phyloP scores from a whole-genome alignment of 768 basidiomycete species.

The Agaricus blazei region DNA sequence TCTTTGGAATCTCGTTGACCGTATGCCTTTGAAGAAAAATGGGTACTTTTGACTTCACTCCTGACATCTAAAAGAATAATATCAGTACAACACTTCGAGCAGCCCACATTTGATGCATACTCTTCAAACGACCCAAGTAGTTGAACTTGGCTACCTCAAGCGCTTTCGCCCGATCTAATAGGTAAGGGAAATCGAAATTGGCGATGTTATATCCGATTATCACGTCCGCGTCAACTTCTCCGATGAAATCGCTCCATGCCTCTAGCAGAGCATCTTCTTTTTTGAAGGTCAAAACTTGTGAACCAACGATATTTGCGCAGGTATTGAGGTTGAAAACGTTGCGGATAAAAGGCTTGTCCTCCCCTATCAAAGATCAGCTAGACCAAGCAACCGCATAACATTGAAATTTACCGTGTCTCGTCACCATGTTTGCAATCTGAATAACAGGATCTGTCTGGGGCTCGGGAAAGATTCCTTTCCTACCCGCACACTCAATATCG shows the following conservation, averaged over 20 bases:
- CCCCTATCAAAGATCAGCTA: conserved; percentile 47
- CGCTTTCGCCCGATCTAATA: conserved; percentile 87
- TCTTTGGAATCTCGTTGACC: conserved; percentile 97
- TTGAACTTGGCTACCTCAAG: conserved; percentile 68
- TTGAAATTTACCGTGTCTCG: conserved; percentile 73
- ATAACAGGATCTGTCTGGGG: conserved; percentile 89
- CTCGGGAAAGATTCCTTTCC: conserved; percentile 97
- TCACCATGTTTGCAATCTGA: conserved; percentile 99
- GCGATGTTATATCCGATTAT: conserved; percentile 95
- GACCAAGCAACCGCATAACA: not conserved
- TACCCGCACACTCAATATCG: conserved; percentile 98
- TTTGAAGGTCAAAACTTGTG: conserved; percentile 83
- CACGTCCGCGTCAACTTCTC: conserved; percentile 89
- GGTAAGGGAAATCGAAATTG: conserved; percentile 94
- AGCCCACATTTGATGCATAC: conserved; percentile 32
- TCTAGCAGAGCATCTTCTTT: conserved; percentile 71
- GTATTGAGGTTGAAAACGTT: conserved; percentile 95
- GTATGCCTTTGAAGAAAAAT: conserved; percentile 97
- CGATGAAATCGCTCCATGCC: conserved; percentile 87
- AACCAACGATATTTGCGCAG: conserved; percentile 96
- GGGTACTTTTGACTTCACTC: conserved; percentile 85
- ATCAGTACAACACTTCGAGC: conserved; percentile 1
- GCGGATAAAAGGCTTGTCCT: conserved; percentile 88
- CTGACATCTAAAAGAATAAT: conserved; percentile 47
- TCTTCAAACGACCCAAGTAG: conserved; percentile 68